Evolutionary conservation across 768 basidiomycete species (phyloP).

Genomic region (Lactarius akahatsu): DNA sequence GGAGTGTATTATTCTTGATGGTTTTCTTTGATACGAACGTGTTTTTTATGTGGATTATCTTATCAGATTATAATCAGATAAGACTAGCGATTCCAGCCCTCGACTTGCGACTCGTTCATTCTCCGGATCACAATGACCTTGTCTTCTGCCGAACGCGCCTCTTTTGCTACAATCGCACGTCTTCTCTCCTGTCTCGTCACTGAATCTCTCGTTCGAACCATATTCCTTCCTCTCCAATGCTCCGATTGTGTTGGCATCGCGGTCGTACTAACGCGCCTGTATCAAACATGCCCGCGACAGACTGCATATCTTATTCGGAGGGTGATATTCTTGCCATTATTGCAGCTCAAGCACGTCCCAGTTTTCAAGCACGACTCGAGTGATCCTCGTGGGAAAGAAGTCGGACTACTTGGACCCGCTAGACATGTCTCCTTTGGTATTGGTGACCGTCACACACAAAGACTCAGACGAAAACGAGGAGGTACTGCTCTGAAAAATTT

Average conservation of each 20-base stretch:
- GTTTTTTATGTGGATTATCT: neutral
- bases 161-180: slow-evolving; percentile 49
- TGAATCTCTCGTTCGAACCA: slow-evolving; percentile 50
- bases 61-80: neutral
- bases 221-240: slow-evolving; percentile 44
- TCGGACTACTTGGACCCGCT: slow-evolving; percentile 56
- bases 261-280: slow-evolving; percentile 40
- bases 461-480: slow-evolving; percentile 10
- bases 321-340: slow-evolving; percentile 49
- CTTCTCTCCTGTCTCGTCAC: slow-evolving; percentile 59
- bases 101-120: neutral
- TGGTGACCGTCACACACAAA: slow-evolving; percentile 33
- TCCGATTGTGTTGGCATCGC: slow-evolving; percentile 42
- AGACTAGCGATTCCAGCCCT: neutral
- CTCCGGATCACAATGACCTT: neutral
- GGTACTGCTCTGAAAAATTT: neutral
- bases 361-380: slow-evolving; percentile 43
- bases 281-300: slow-evolving; percentile 7
- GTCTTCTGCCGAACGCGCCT: slow-evolving; percentile 35
- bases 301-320: slow-evolving; percentile 32
- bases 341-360: slow-evolving; percentile 47
- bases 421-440: slow-evolving; percentile 50
- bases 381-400: slow-evolving; percentile 38
- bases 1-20: slow-evolving; percentile 7
- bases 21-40: neutral